phyloP scores from a whole-genome alignment of 106 monocot genomes.

The Hemerocallis citrina region DNA sequence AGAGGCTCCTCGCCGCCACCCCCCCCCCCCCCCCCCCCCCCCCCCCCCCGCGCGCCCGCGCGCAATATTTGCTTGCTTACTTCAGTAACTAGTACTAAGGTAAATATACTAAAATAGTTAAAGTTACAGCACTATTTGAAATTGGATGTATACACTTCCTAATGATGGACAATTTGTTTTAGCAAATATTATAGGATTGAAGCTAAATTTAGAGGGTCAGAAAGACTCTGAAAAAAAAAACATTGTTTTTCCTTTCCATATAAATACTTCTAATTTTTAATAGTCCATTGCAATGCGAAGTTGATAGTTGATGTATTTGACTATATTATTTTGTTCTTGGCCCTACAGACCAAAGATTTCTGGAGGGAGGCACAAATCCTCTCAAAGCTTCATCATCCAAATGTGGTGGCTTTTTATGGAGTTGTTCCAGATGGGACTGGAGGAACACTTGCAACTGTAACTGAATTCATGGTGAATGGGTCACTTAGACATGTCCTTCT shows the following conservation, averaged over 20 bases:
- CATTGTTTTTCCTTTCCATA: too few relatives aligned
- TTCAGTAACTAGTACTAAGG: background rate
- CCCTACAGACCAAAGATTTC: slow-evolving; percentile 74
- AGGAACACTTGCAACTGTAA: slow-evolving; percentile 85
- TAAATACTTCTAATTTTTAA: too few relatives aligned
- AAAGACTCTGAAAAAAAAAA: too few relatives aligned
- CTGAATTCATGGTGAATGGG: slow-evolving; percentile 98
- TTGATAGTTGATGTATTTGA: background rate
- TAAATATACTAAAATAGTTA: too few relatives aligned
- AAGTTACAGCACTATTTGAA: too few relatives aligned
- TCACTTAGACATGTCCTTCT: slow-evolving; percentile 76
- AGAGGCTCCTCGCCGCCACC: too few relatives aligned
- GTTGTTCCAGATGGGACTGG: slow-evolving; percentile 88
- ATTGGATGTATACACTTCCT: too few relatives aligned
- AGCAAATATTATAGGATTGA: too few relatives aligned
- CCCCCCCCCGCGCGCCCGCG: too few relatives aligned
- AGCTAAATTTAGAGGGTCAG: too few relatives aligned
- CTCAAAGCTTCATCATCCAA: slow-evolving; percentile 96
- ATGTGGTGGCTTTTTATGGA: slow-evolving; percentile 96
- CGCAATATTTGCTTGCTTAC: background rate
- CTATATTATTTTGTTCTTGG: background rate
- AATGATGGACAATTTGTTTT: too few relatives aligned
- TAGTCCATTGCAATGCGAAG: background rate
- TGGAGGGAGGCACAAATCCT: slow-evolving; percentile 96
- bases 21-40: too few relatives aligned